These are phyloP conservation scores for Stachybotrys chlorohalonatus DNA, from an alignment of 2,329 filamentous ascomycete genomes.

Conservation along the genomic window DNA sequence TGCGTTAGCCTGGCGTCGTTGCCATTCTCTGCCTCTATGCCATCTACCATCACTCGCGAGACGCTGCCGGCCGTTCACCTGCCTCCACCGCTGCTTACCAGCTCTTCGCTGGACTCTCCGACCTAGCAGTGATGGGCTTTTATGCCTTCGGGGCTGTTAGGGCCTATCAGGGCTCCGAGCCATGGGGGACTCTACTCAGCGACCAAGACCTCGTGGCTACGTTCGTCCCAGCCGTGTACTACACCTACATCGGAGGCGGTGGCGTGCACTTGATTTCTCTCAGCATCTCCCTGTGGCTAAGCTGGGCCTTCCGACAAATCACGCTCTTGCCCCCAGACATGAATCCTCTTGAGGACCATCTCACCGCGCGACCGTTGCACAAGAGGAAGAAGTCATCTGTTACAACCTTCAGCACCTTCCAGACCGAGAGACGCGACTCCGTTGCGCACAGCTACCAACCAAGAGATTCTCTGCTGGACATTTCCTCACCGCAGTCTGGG, in stretches of 20 bases:
- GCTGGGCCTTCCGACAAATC: constrained; percentile 74
- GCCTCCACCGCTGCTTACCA: constrained; percentile 83
- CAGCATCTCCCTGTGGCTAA: constrained; percentile 63
- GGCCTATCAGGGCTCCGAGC: constrained; percentile 29
- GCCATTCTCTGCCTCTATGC: constrained; percentile 66
- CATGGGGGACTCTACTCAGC: constrained; percentile 62
- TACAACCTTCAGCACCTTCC: constrained; percentile 31
- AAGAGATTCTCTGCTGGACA: constrained; percentile 31
- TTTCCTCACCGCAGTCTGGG: constrained; percentile 36
- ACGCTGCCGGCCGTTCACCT: constrained; percentile 62
- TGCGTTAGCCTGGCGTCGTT: constrained; percentile 61
- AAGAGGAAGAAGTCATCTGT: constrained; percentile 63
- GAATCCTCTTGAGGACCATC: constrained; percentile 83
- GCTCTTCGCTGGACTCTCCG: constrained; percentile 68
- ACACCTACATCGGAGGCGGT: constrained; percentile 53
- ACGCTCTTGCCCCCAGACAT: constrained; percentile 78
- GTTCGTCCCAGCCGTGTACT: constrained; percentile 60
- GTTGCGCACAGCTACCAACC: constrained; percentile 29
- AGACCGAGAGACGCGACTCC: constrained; percentile 52
- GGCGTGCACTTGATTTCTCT: constrained; percentile 65
- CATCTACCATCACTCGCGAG: constrained; percentile 69
- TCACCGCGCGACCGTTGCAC: constrained; percentile 64
- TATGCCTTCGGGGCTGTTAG: constrained; percentile 46
- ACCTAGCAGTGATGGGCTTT: constrained; percentile 47
- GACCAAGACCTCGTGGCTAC: constrained; percentile 43